phyloP scores from a whole-genome alignment of 495 filamentous ascomycete species.

The Extremus antarcticus region DNA sequence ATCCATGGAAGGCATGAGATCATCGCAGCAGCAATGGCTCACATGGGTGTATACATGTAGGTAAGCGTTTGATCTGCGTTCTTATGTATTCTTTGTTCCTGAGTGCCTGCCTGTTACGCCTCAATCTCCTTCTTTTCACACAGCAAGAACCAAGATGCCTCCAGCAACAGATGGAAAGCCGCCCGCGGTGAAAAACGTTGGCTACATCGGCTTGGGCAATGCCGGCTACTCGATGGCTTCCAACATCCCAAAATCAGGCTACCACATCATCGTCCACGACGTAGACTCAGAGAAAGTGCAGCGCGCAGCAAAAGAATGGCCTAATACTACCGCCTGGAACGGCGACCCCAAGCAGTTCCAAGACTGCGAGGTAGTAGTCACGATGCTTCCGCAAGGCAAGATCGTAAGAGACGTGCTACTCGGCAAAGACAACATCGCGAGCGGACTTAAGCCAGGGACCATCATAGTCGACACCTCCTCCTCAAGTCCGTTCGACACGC shows the following conservation, averaged over 20 bases:
- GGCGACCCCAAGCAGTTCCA: constrained; percentile 15
- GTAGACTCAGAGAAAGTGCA: constrained; percentile 17
- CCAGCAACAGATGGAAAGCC: not conserved
- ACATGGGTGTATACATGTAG: not conserved
- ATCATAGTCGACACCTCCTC: constrained; percentile 25
- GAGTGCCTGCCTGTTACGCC: not conserved
- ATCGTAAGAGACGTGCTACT: constrained; percentile 24
- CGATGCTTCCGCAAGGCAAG: constrained; percentile 26
- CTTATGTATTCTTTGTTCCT: not conserved
- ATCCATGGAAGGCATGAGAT: not conserved
- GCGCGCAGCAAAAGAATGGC: constrained; percentile 18
- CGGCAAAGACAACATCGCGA: constrained; percentile 22
- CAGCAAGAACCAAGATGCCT: constrained; percentile 2
- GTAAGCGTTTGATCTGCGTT: not conserved
- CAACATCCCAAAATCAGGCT: constrained; percentile 23
- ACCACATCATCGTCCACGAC: constrained; percentile 24
- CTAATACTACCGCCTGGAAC: constrained; percentile 8
- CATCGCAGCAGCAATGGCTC: not conserved
- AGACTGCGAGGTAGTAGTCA: constrained; percentile 24
- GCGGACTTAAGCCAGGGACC: constrained; percentile 21
- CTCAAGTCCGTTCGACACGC: constrained; percentile 25
- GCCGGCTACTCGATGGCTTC: constrained; percentile 25
- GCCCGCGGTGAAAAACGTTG: constrained; percentile 13
- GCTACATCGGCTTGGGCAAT: constrained; percentile 27
- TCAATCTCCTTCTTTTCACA: not conserved